Conservation (phyloP, 805 yeast genomes). For the Pichia heedii region DNA sequence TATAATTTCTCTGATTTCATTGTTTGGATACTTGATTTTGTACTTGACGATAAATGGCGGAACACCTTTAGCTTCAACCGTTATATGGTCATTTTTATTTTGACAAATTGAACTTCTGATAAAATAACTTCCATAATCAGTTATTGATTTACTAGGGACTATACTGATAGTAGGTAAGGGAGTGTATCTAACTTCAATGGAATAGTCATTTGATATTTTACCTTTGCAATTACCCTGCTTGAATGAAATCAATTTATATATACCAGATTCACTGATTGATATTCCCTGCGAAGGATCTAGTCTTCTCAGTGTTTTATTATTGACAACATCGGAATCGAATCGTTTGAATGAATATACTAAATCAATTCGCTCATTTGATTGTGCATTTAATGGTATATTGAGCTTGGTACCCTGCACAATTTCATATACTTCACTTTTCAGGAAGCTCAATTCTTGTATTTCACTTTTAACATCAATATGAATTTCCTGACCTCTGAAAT, state of each 20-base stretch:
- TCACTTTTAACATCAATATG: constrained; percentile 61
- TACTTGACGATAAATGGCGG: constrained; percentile 64
- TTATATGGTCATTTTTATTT: constrained; percentile 16
- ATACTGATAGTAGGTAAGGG: constrained; percentile 23
- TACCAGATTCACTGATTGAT: constrained; percentile 32
- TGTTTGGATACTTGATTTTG: constrained; percentile 50
- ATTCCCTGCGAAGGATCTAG: constrained; percentile 23
- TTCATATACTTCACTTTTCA: constrained; percentile 23
- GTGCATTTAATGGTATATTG: constrained; percentile 43
- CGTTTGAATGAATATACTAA: constrained; percentile 27
- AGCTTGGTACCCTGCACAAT: constrained; percentile 56
- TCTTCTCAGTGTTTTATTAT: constrained; percentile 4
- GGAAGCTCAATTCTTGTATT: constrained; percentile 42
- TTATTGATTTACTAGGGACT: not conserved
- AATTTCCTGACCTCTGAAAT: constrained; percentile 53
- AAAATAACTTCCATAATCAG: constrained; percentile 7
- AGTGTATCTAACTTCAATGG: constrained; percentile 20
- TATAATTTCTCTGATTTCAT: constrained; percentile 30
- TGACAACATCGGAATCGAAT: constrained; percentile 14
- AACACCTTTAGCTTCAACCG: constrained; percentile 44
- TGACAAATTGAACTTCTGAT: constrained; percentile 18
- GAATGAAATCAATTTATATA: constrained; percentile 32
- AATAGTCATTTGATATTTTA: constrained; percentile 16
- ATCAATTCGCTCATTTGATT: constrained; percentile 23
- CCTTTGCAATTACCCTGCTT: constrained; percentile 41